Base-by-base conservation (phyloP, 179 eudicot genomes). In the Nepenthes alata region DNA sequence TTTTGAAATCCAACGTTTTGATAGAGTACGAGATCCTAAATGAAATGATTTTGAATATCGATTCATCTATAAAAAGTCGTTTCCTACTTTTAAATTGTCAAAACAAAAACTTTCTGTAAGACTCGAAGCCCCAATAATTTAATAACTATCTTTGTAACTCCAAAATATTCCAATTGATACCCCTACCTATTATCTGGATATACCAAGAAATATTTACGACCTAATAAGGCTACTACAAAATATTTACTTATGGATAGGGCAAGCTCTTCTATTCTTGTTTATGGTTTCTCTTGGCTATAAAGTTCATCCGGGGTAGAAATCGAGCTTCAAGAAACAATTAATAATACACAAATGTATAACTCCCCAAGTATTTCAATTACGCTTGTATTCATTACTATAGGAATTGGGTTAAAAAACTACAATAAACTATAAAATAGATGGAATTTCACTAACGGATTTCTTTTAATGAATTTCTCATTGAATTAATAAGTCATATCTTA, bases 251-350 rank as follows among this genome's bases (percentile, higher is more conserved):
- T 58, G 47, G 60, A 10, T 58, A 45, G 45, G 60, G 48, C 11
- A 58, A 58, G 60, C 60, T 58, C 0, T 58, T 58, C 60, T 58
- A 38, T 58, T 58, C 44, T 38, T 11, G 47, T 58, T 58, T 45
- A 58, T 58, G 60, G 45, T 35, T 58, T 37, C 60, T 58, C 60
- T 58, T 58, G 12, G 45, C 60, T 12, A 58, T 9, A 37, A 5
- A 35, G 60, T 58, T 58, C 45, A 58, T 58, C 11, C 15, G 3
- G 11, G 36, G 3, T 44, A 50, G 15, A 50, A 2, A 11, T 50
- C 53, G 53, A 50, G 53, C 12, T 50, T 50, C 12, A 50, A 50
- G 25, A 50, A 50, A 50, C 11, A 50, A 3, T 13, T 7, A 50
- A 50, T 50, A 50, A 50, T 50, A 13, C 53, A 50, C 53, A 50